Base-by-base conservation (phyloP, 352 stramenopile species). In the Hyaloperonospora brassicae region DNA sequence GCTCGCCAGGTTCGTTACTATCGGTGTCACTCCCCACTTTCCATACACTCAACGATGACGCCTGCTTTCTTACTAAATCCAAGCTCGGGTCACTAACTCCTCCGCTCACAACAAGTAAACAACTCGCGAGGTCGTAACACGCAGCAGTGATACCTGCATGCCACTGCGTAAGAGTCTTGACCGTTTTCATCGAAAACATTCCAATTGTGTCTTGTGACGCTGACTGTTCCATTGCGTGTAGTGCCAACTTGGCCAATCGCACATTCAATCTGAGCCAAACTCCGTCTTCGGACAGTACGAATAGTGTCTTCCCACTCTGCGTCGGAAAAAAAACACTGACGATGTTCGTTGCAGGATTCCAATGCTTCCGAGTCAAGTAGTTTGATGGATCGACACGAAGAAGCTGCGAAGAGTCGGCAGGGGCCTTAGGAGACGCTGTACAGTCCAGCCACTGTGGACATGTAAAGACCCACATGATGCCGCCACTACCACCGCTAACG, bases 11-110 rank as follows among this genome's bases (percentile, higher is more conserved):
- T 14, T 83, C 66, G 45, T 74, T 76, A 25, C 49, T 59, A 2
- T 64, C 62, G 12, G 70, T 59, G 4, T 54, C 48, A 4, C 56
- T 58, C 8, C 31, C 21, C 17, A 90, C 51, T 44, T 64, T 70
- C 79, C 79, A 90, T 13, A 86, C 76, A 50, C 70, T 88, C 25
- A 90, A 41, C 2, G 79, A 87, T 1, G 77, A 87, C 21, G 72
- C 76, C 36, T 70, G 58, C 2, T 69, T 63, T 25, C 66, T 25
- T 0, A 79, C 27, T 10, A 90, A 56, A 52, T 79, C 77, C 0
- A 62, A 64, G 27, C 79, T 88, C 2, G 77, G 71, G 42, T 85
- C 67, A 52, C 56, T 66, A 1, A 90, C 47, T 0, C 79, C 76
- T 39, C 79, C 79, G 2, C 52, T 73, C 25, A 90, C 31, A 42